phyloP scores from a whole-genome alignment of 202 grass and related monocot species.

The Carex sylvatica region DNA sequence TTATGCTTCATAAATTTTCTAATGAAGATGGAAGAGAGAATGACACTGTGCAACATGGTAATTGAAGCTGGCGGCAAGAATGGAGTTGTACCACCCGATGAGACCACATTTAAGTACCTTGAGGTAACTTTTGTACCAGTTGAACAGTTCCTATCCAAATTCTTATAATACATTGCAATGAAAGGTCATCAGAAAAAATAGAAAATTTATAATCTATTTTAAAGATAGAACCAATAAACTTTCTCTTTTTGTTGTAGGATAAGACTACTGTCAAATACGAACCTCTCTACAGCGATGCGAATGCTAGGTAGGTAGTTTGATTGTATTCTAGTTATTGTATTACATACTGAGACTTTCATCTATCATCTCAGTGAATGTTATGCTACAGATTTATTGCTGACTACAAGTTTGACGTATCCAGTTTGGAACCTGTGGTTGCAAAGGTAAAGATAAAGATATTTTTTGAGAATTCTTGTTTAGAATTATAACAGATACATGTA shows the following conservation, averaged over 20 bases:
- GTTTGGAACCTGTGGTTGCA: constrained; percentile 87
- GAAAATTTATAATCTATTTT: constrained; percentile 5
- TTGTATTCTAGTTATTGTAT: constrained; percentile 12
- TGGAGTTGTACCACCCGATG: constrained; percentile 81
- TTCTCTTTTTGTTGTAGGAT: constrained; percentile 40
- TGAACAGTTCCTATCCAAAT: not conserved
- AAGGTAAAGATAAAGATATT: constrained; percentile 49
- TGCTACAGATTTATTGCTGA: constrained; percentile 68
- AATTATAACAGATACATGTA: not conserved
- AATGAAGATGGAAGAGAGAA: constrained; percentile 93
- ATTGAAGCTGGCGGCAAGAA: constrained; percentile 95
- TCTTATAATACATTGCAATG: not conserved
- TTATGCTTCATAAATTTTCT: constrained; percentile 10
- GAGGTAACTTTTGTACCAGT: constrained; percentile 45
- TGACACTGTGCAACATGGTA: constrained; percentile 97
- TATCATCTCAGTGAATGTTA: constrained; percentile 20
- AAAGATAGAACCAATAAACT: not conserved
- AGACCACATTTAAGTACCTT: constrained; percentile 91
- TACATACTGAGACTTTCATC: not conserved
- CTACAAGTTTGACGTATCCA: constrained; percentile 78
- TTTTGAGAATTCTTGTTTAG: not conserved
- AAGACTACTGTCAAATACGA: constrained; percentile 68
- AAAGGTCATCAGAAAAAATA: not conserved
- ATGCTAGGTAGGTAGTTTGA: constrained; percentile 57
- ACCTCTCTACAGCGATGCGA: constrained; percentile 74